Evolutionary conservation across 2,329 filamentous ascomycete genomes (phyloP).

Genomic region (Calonectria honghensis): DNA sequence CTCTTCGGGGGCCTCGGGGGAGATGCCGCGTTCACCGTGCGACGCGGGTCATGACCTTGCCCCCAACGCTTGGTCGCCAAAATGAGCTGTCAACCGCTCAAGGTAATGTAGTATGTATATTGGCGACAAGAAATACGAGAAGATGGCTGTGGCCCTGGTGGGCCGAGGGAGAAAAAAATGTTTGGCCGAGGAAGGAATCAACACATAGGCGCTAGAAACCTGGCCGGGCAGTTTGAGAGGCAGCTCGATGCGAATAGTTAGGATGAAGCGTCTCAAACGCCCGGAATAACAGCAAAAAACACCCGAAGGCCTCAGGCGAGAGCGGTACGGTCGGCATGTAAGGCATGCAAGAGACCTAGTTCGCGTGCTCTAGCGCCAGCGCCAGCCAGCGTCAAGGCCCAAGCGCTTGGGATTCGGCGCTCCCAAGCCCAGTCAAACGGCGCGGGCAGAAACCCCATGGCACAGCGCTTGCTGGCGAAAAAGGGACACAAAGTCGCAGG

Average conservation of each 20-base stretch:
- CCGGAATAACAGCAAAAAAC: slow-evolving; percentile 2
- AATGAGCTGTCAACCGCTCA: slow-evolving; percentile 3
- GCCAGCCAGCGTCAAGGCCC: slow-evolving; percentile 27
- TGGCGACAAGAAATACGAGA: not conserved
- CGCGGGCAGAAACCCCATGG: slow-evolving; percentile 40
- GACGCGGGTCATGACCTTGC: not conserved
- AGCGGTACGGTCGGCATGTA: not conserved
- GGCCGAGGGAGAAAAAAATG: not conserved
- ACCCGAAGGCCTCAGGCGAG: slow-evolving; percentile 1
- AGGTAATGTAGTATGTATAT: not conserved
- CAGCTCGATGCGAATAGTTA: slow-evolving; percentile 7
- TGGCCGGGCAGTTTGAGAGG: not conserved
- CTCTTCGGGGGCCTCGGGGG: not conserved
- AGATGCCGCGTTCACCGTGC: not conserved
- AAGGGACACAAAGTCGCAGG: slow-evolving; percentile 37
- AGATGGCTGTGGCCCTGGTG: not conserved
- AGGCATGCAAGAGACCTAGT: not conserved
- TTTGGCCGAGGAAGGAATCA: not conserved
- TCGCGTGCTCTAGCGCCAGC: slow-evolving; percentile 27
- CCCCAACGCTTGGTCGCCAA: slow-evolving; percentile 11
- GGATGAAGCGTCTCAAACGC: slow-evolving; percentile 29
- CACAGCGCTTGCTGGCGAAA: slow-evolving; percentile 49
- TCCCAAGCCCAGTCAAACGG: slow-evolving; percentile 49
- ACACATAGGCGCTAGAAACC: not conserved
- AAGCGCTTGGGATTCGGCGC: slow-evolving; percentile 35